Evolutionary conservation across 164 flowering plant species (phyloP).

Genomic region (Kalanchoe fedtschenkoi): DNA sequence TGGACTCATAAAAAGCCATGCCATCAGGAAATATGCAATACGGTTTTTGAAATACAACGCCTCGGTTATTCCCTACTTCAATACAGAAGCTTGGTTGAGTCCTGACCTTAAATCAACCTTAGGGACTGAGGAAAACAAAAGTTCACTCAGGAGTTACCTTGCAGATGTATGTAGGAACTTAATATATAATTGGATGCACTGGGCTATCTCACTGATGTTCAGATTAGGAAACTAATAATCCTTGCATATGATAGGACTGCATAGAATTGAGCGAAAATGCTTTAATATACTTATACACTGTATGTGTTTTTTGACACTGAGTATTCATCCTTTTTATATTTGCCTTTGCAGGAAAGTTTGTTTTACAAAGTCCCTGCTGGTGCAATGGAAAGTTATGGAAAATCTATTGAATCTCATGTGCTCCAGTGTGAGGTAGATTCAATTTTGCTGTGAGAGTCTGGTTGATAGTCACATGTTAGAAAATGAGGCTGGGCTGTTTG

Average conservation of each 20-base stretch:
- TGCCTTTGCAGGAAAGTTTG: constrained; percentile 52
- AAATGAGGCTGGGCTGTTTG: background rate
- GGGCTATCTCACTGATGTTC: background rate
- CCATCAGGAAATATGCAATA: constrained; percentile 48
- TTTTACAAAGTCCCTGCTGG: constrained; percentile 63
- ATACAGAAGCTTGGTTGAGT: constrained; percentile 55
- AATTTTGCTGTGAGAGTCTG: background rate
- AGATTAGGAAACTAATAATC: background rate
- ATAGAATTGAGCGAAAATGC: background rate
- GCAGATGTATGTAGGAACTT: background rate
- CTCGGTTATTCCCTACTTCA: constrained; percentile 18
- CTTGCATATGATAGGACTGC: background rate
- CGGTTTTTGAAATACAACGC: constrained; percentile 56
- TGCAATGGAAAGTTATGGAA: constrained; percentile 66
- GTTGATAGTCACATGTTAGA: background rate
- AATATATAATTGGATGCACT: background rate
- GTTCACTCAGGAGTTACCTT: constrained; percentile 37
- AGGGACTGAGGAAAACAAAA: constrained; percentile 25
- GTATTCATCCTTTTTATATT: background rate
- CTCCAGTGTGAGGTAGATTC: constrained; percentile 43
- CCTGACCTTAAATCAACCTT: constrained; percentile 49
- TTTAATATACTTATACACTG: background rate
- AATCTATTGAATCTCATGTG: constrained; percentile 55
- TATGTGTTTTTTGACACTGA: background rate
- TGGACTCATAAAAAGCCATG: constrained; percentile 9